phyloP scores from a whole-genome alignment of 2,329 filamentous ascomycete species.

The Colletotrichum graminicola region DNA sequence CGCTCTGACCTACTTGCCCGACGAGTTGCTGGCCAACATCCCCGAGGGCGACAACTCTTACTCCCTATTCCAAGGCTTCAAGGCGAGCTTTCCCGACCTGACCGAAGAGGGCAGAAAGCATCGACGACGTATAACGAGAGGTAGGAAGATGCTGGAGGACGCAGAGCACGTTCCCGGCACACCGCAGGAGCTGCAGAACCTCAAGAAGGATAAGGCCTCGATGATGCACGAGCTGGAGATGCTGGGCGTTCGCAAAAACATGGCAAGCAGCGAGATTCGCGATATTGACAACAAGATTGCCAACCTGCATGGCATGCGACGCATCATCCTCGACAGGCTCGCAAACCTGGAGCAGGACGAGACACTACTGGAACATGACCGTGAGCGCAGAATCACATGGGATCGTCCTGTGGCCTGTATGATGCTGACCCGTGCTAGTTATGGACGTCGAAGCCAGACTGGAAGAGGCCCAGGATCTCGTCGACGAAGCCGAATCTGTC shows the following conservation, averaged over 20 bases:
- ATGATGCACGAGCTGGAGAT: constrained; percentile 91
- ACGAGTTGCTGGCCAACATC: constrained; percentile 90
- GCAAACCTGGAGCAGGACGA: constrained; percentile 92
- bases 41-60: constrained; percentile 88
- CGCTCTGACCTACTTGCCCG: constrained; percentile 87
- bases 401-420: neutral
- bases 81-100: constrained; percentile 83
- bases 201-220: constrained; percentile 83
- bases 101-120: constrained; percentile 78
- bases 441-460: constrained; percentile 72
- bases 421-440: constrained; percentile 61
- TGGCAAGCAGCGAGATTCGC: constrained; percentile 95
- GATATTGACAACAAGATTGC: constrained; percentile 98
- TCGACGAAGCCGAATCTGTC: constrained; percentile 69
- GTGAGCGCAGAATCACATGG: constrained; percentile 61
- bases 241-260: constrained; percentile 93
- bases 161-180: constrained; percentile 66
- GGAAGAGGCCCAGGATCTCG: constrained; percentile 71
- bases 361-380: constrained; percentile 87
- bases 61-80: constrained; percentile 96
- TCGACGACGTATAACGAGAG: constrained; percentile 77
- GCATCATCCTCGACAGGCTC: constrained; percentile 88
- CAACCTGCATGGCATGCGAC: constrained; percentile 92
- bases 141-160: constrained; percentile 81
- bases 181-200: constrained; percentile 75